phyloP scores from a whole-genome alignment of 2,329 filamentous ascomycete genomes.

The Trichoderma sp. region DNA sequence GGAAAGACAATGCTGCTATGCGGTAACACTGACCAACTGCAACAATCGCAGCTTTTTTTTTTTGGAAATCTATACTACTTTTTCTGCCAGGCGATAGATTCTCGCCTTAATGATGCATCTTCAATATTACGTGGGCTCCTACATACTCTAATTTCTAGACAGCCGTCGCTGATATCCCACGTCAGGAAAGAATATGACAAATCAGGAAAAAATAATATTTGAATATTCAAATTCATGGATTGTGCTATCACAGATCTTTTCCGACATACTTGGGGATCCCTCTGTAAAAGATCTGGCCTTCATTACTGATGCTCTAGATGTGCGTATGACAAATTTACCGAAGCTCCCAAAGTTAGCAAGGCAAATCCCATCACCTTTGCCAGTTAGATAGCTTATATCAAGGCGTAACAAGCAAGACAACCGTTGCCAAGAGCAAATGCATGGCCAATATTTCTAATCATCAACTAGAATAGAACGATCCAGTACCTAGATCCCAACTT shows the following conservation, averaged over 20 bases:
- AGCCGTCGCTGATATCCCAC: constrained; percentile 41
- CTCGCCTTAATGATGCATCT: constrained; percentile 43
- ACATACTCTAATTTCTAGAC: constrained; percentile 43
- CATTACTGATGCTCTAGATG: constrained; percentile 53
- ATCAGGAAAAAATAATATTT: constrained; percentile 44
- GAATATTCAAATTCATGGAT: constrained; percentile 45
- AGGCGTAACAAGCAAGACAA: too few species aligned
- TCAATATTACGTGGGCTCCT: constrained; percentile 42
- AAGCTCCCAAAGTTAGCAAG: constrained; percentile 45
- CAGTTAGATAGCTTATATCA: constrained; percentile 48
- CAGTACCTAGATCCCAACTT: too few species aligned
- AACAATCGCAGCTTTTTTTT: neutral
- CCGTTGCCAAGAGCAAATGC: too few species aligned
- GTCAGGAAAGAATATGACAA: constrained; percentile 42
- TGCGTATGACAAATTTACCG: constrained; percentile 40
- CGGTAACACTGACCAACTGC: constrained; percentile 39
- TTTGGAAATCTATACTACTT: constrained; percentile 2
- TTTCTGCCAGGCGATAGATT: constrained; percentile 33
- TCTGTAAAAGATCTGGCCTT: constrained; percentile 32
- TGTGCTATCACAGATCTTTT: constrained; percentile 44
- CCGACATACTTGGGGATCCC: constrained; percentile 45
- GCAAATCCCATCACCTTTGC: neutral
- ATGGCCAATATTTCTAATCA: too few species aligned
- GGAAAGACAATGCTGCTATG: constrained; percentile 51
- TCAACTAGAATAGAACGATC: too few species aligned